Conservation (phyloP, 495 filamentous ascomycete genomes). For the Chaetomidium leptoderma region DNA sequence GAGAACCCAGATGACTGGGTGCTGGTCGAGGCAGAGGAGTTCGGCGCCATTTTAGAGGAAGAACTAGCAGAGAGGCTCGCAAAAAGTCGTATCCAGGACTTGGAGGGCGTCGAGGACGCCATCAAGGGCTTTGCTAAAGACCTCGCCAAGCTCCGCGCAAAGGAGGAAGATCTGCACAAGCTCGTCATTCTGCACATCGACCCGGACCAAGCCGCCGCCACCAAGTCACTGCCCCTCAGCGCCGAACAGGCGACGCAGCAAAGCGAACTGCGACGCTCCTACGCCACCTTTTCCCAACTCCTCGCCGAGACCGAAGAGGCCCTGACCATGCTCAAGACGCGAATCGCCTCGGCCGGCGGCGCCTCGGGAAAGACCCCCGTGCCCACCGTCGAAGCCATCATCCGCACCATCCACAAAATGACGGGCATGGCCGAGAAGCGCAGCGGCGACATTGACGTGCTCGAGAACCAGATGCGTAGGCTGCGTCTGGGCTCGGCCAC, state of each 20-base stretch:
- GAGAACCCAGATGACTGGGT: constrained; percentile 62
- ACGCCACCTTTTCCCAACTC: constrained; percentile 63
- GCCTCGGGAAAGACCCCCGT: constrained; percentile 42
- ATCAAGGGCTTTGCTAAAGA: constrained; percentile 62
- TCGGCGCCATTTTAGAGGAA: constrained; percentile 53
- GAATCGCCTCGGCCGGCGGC: constrained; percentile 56
- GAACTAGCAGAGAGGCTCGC: constrained; percentile 57
- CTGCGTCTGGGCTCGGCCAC: constrained; percentile 52
- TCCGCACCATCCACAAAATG: constrained; percentile 86
- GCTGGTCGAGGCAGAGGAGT: constrained; percentile 63
- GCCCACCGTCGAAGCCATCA: constrained; percentile 87
- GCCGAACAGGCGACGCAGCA: constrained; percentile 78
- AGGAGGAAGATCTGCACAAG: constrained; percentile 68
- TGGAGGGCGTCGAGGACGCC: constrained; percentile 57
- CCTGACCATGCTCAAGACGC: constrained; percentile 75
- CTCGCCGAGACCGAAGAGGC: constrained; percentile 75
- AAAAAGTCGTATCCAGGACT: constrained; percentile 57
- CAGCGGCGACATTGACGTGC: constrained; percentile 80
- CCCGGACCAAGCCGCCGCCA: constrained; percentile 55
- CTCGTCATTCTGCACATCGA: constrained; percentile 59
- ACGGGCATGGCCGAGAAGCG: constrained; percentile 83
- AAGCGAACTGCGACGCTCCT: constrained; percentile 69
- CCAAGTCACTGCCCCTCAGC: constrained; percentile 67
- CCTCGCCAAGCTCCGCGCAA: constrained; percentile 60
- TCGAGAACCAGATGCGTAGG: constrained; percentile 77